Percentiles rank a stretch among this genome's conserved stretches.
Evolutionary conservation across 2,329 filamentous ascomycete species (phyloP).

Genomic region (Aureobasidium sp.): DNA sequence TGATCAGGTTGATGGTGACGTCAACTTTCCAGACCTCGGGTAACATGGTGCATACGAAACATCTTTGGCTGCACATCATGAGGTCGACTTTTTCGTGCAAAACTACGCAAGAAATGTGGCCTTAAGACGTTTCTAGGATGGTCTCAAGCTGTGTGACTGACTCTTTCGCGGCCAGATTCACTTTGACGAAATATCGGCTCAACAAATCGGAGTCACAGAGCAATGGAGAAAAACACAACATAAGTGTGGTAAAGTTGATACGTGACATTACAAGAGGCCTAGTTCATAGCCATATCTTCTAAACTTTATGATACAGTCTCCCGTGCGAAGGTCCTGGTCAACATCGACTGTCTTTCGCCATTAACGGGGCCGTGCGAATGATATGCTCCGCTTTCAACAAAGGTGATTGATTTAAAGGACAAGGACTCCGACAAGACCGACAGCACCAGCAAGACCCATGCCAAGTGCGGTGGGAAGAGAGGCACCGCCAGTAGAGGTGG

Average conservation of each 20-base stretch:
- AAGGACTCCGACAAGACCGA: slow-evolving; percentile 39
- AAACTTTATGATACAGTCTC: slow-evolving; percentile 11
- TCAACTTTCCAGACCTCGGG: no score
- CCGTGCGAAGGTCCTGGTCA: neutral
- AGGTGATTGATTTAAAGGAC: slow-evolving; percentile 30
- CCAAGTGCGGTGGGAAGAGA: slow-evolving; percentile 34
- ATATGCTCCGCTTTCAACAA: neutral
- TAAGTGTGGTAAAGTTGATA: neutral
- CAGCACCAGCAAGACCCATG: slow-evolving; percentile 34
- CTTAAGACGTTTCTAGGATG: no score
- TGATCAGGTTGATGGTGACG: neutral
- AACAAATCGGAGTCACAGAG: no score
- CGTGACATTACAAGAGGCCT: slow-evolving; percentile 7
- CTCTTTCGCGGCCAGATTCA: no score
- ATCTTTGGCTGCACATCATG: no score
- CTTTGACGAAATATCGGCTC: no score
- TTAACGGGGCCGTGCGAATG: neutral
- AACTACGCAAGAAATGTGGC: no score
- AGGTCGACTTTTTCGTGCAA: no score
- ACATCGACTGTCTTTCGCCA: neutral
- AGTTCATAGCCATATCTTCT: neutral
- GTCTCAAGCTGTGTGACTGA: no score
- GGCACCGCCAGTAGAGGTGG: slow-evolving; percentile 23
- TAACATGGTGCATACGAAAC: no score
- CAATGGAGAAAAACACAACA: no score